Conservation (phyloP, 2,329 filamentous ascomycete genomes). For the Alternaria brassicicola region DNA sequence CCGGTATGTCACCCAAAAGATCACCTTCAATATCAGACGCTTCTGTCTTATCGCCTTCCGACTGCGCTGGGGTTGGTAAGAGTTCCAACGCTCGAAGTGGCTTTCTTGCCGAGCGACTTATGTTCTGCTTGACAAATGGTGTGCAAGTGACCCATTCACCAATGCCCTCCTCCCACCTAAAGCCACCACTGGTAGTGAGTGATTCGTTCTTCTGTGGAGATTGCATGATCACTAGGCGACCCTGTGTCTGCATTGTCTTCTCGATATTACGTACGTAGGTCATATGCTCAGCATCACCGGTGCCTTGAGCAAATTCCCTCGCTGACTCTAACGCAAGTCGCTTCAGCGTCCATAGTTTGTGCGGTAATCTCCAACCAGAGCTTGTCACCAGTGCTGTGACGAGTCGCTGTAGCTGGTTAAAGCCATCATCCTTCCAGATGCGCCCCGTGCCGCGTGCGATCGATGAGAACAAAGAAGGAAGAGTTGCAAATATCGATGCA, state of each 20-base stretch:
- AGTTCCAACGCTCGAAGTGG: conserved; percentile 30
- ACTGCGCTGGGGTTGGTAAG: conserved; percentile 37
- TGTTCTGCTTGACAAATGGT: conserved; percentile 39
- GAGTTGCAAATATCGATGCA: conserved; percentile 28
- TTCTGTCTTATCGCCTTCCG: conserved; percentile 23
- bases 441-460: conserved; percentile 45
- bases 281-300: conserved; percentile 34
- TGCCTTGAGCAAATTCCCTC: conserved; percentile 46
- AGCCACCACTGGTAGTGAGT: conserved; percentile 36
- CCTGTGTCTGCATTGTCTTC: conserved; percentile 37
- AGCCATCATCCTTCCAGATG: conserved; percentile 43
- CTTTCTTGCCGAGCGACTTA: conserved; percentile 19
- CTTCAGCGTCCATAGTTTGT: conserved; percentile 45
- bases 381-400: conserved; percentile 36
- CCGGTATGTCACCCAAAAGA: neutral
- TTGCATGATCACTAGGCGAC: conserved; percentile 32
- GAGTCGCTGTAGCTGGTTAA: conserved; percentile 41
- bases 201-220: conserved; percentile 40
- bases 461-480: conserved; percentile 41
- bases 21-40: conserved; percentile 22
- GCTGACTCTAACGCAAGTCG: conserved; percentile 46
- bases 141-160: conserved; percentile 55
- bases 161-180: conserved; percentile 54
- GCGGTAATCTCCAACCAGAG: conserved; percentile 30
- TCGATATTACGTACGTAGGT: conserved; percentile 41